These are phyloP conservation scores for Aspergillus amoenus DNA, from an alignment of 2,329 filamentous ascomycete genomes.

Conservation along the genomic window DNA sequence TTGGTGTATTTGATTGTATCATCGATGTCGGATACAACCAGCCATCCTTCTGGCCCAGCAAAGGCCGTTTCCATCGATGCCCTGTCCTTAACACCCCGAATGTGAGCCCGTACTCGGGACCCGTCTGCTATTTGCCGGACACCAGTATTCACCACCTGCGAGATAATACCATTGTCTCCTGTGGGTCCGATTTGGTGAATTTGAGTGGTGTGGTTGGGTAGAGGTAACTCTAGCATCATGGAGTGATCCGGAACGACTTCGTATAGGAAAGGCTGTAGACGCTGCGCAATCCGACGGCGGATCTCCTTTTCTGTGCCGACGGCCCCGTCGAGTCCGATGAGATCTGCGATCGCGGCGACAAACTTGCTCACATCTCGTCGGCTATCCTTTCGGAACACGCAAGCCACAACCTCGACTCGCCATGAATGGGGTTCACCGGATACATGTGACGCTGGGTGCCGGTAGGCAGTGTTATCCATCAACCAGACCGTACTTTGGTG, in stretches of 20 bases:
- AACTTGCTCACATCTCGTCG: conserved; percentile 66
- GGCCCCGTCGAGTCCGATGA: conserved; percentile 65
- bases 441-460: conserved; percentile 40
- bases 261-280: conserved; percentile 69
- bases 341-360: conserved; percentile 68
- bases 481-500: conserved; percentile 79
- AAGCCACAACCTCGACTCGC: conserved; percentile 80
- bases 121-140: conserved; percentile 47
- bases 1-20: conserved; percentile 93
- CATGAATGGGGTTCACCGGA: conserved; percentile 51
- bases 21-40: conserved; percentile 84
- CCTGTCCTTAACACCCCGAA: conserved; percentile 24
- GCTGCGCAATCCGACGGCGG: conserved; percentile 61
- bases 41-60: conserved; percentile 77
- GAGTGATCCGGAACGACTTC: conserved; percentile 69
- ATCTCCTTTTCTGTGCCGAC: conserved; percentile 51
- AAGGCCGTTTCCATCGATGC: conserved; percentile 71
- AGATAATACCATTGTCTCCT: conserved; percentile 69
- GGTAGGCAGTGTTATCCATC: conserved; percentile 84
- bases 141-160: conserved; percentile 58
- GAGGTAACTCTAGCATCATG: conserved; percentile 63
- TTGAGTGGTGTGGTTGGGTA: conserved; percentile 44
- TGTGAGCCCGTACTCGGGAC: conserved; percentile 43
- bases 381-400: conserved; percentile 73
- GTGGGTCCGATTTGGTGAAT: conserved; percentile 66